Percentiles rank a stretch among this genome's conserved stretches.
Evolutionary conservation across 2,329 filamentous ascomycete genomes (phyloP).

Genomic region (Fonsecaea pedrosoi): DNA sequence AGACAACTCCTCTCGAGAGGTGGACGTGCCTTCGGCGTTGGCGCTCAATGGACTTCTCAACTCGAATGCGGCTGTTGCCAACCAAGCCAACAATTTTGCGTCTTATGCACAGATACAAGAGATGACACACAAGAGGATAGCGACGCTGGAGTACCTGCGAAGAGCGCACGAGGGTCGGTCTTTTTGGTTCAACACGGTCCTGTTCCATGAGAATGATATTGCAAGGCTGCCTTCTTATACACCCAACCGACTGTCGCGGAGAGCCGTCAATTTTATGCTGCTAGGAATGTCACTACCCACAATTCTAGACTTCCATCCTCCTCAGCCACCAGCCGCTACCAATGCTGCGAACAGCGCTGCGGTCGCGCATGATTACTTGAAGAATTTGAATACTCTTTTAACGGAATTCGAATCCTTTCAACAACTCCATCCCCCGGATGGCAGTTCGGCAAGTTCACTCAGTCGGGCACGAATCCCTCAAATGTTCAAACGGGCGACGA

Average conservation of each 20-base stretch:
- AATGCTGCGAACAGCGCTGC: slow-evolving; percentile 67
- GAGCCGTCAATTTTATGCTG: slow-evolving; percentile 91
- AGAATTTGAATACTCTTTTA: slow-evolving; percentile 82
- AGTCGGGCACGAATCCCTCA: slow-evolving; percentile 80
- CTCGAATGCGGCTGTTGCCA: background rate
- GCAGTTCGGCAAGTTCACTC: slow-evolving; percentile 70
- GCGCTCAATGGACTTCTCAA: slow-evolving; percentile 33
- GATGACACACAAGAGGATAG: slow-evolving; percentile 87
- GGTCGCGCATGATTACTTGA: slow-evolving; percentile 78
- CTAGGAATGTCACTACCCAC: slow-evolving; percentile 90
- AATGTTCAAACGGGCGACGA: slow-evolving; percentile 76
- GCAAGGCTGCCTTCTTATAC: slow-evolving; percentile 85
- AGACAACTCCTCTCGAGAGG: slow-evolving; percentile 15
- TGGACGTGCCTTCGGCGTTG: slow-evolving; percentile 27
- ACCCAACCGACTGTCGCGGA: slow-evolving; percentile 79
- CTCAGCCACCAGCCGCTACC: slow-evolving; percentile 30
- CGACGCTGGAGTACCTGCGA: slow-evolving; percentile 87
- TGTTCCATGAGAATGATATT: slow-evolving; percentile 84
- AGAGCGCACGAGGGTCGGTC: slow-evolving; percentile 95
- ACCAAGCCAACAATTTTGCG: slow-evolving; percentile 19
- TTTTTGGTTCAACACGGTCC: slow-evolving; percentile 98
- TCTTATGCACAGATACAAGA: slow-evolving; percentile 77
- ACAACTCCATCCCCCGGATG: slow-evolving; percentile 80
- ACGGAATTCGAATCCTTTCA: slow-evolving; percentile 95
- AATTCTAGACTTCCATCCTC: slow-evolving; percentile 73